Percentiles rank a stretch among this genome's conserved stretches.
phyloP scores from a whole-genome alignment of 208 protist genomes.

The Angomonas deanei region DNA sequence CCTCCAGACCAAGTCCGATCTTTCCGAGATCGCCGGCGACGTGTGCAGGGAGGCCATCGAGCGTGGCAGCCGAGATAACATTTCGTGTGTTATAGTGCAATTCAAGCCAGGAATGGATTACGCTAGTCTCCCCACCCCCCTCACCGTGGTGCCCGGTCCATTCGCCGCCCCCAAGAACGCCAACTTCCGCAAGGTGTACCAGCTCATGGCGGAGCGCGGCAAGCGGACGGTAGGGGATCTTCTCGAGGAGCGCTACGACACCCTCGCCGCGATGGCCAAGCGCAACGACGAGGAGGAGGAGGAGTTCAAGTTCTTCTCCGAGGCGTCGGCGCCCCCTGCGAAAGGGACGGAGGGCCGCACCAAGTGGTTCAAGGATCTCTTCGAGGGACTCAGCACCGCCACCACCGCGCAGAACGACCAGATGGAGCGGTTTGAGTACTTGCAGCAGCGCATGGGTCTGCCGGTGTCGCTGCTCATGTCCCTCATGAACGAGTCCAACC shows the following conservation, averaged over 20 bases:
- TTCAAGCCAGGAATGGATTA: slow-evolving; percentile 81
- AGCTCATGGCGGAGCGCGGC: slow-evolving; percentile 74
- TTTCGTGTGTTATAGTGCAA: slow-evolving; percentile 89
- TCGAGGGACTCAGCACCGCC: slow-evolving; percentile 42
- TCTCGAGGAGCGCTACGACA: slow-evolving; percentile 82
- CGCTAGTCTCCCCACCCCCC: slow-evolving; percentile 42
- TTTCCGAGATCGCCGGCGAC: slow-evolving; percentile 69
- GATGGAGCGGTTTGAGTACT: slow-evolving; percentile 76
- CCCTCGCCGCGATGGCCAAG: slow-evolving; percentile 31
- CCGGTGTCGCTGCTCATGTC: slow-evolving; percentile 77
- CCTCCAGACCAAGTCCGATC: slow-evolving; percentile 63
- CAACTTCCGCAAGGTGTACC: slow-evolving; percentile 82
- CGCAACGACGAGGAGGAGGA: slow-evolving; percentile 52
- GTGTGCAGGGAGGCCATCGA: slow-evolving; percentile 88
- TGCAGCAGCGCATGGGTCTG: slow-evolving; percentile 82
- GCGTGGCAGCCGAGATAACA: slow-evolving; percentile 89
- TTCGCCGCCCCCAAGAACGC: slow-evolving; percentile 66
- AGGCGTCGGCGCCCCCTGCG: slow-evolving; percentile 31
- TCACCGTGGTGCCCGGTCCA: slow-evolving; percentile 69
- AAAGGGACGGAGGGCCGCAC: slow-evolving; percentile 42
- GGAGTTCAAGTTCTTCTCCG: slow-evolving; percentile 42
- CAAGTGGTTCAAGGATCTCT: slow-evolving; percentile 61
- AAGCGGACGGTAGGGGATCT: slow-evolving; percentile 55
- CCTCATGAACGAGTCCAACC: slow-evolving; percentile 36
- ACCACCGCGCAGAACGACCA: slow-evolving; percentile 36